Evolutionary conservation across 2,329 filamentous ascomycete species (phyloP).

Genomic region (Alternaria atra): DNA sequence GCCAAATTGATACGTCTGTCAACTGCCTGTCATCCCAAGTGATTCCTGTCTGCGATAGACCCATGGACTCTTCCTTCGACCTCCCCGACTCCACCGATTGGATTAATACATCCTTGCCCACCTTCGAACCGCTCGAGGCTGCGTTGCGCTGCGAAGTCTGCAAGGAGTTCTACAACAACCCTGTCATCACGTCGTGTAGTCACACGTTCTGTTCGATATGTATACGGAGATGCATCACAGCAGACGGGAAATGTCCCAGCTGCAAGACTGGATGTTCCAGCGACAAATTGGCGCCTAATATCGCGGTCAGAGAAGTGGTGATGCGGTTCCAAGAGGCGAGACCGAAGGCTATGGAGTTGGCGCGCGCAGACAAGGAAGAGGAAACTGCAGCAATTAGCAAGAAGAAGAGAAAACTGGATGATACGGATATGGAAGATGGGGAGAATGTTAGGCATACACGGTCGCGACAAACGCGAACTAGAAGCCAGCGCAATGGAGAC

Average conservation of each 20-base stretch:
- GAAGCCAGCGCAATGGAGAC: slow-evolving; percentile 45
- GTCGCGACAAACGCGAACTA: slow-evolving; percentile 51
- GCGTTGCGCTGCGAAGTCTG: slow-evolving; percentile 94
- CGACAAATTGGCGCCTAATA: slow-evolving; percentile 83
- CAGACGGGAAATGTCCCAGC: slow-evolving; percentile 86
- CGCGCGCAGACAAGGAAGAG: slow-evolving; percentile 57
- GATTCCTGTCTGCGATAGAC: slow-evolving; percentile 11
- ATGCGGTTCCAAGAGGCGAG: slow-evolving; percentile 77
- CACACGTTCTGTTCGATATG: slow-evolving; percentile 98
- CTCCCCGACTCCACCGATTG: slow-evolving; percentile 86
- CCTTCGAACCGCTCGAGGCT: slow-evolving; percentile 77
- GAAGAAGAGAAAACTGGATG: slow-evolving; percentile 61
- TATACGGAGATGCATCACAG: slow-evolving; percentile 84
- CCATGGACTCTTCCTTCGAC: slow-evolving; percentile 50
- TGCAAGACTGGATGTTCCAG: slow-evolving; percentile 84
- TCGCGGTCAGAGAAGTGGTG: slow-evolving; percentile 84
- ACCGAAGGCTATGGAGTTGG: slow-evolving; percentile 69
- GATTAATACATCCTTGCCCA: slow-evolving; percentile 73
- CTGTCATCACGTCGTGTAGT: slow-evolving; percentile 92
- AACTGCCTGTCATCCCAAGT: slow-evolving; percentile 17
- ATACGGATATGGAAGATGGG: slow-evolving; percentile 58
- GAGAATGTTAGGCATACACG: slow-evolving; percentile 47
- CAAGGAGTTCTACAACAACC: slow-evolving; percentile 95
- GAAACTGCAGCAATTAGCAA: slow-evolving; percentile 18
- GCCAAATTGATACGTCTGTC: slow-evolving; percentile 15